These are phyloP conservation scores for Cryptosporidium ubiquitum DNA, from an alignment of 169 alveolate genomes.

Conservation along the genomic window DNA sequence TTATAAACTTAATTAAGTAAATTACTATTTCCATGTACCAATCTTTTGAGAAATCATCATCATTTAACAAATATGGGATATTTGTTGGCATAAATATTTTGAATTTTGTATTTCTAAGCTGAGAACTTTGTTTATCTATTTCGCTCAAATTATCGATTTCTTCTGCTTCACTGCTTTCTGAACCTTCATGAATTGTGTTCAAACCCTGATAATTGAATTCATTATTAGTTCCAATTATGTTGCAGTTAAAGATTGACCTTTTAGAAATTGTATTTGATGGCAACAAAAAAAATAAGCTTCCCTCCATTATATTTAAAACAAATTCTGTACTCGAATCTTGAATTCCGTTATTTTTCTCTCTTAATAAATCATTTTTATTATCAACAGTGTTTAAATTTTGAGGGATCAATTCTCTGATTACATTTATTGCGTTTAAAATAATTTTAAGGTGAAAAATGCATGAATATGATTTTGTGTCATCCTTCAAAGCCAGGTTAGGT, in stretches of 20 bases:
- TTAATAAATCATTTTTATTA: neutral
- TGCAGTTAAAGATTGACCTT: constrained; percentile 14
- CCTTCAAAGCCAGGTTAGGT: constrained; percentile 14
- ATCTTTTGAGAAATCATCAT: constrained; percentile 16
- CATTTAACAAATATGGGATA: constrained; percentile 27
- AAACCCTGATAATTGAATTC: neutral
- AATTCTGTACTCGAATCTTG: neutral
- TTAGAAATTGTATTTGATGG: constrained; percentile 63
- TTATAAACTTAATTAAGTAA: constrained; percentile 15
- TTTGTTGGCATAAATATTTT: too few species aligned
- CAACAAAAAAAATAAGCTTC: constrained; percentile 27
- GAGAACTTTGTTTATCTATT: neutral
- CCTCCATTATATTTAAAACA: constrained; percentile 26
- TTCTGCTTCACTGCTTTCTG: constrained; percentile 54
- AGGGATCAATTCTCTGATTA: neutral
- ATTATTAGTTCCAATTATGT: neutral
- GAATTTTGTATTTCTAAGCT: neutral
- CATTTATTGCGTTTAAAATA: constrained; percentile 12
- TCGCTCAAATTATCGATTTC: constrained; percentile 39
- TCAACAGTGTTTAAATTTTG: neutral
- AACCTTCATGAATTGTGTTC: constrained; percentile 3
- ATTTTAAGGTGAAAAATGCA: constrained; percentile 43
- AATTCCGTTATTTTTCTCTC: neutral
- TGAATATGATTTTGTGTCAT: constrained; percentile 10
- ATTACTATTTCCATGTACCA: constrained; percentile 49